Base-by-base conservation (phyloP, 1,284 basidiomycete genomes). In the Naganishia cerealis region DNA sequence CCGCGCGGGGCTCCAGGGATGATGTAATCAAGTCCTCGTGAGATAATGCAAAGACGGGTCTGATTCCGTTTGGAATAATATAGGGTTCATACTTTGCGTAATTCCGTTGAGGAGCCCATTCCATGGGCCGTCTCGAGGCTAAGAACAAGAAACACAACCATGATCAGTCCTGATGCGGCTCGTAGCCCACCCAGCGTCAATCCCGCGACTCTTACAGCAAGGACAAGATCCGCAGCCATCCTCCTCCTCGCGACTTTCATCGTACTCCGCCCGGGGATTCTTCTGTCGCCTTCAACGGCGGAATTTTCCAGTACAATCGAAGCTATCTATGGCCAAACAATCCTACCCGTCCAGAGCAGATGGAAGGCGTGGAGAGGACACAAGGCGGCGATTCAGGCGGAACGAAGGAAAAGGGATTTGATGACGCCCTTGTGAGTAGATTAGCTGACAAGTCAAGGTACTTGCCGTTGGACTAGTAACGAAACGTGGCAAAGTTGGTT, bases 351-450 rank as follows among this genome's bases (percentile, higher is more conserved):
- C 3, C 21, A 50, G 46, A 24, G 21, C 21, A 21, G 13, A 33
- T 56, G 54, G 54, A 75, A 71, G 55, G 21, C 61, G 46, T 79
- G 78, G 77, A 67, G 74, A 24, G 72, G 74, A 2, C 69, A 57
- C 7, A 71, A 75, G 21, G 68, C 69, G 29, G 33, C 33, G 29
- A 69, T 63, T 21, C 54, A 58, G 2, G 75, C 75, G 16, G 77
- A 78, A 63, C 71, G 72, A 26, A 73, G 72, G 57, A 71, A 74
- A 10, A 73, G 77, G 39, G 74, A 78, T 46, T 53, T 67, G 5
- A 78, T 78, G 67, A 80, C 79, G 16, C 79, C 79, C 3, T 72
- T 80, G 79, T 80, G 55, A 62, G 78, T 66, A 6, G 3, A 2
- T 21, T n/a, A 33, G 29, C 6, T 6, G 29, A 33, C 29, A 6